phyloP scores from a whole-genome alignment of 192 early-diverging fungal genomes.

The Gryganskiella cystojenkinii region DNA sequence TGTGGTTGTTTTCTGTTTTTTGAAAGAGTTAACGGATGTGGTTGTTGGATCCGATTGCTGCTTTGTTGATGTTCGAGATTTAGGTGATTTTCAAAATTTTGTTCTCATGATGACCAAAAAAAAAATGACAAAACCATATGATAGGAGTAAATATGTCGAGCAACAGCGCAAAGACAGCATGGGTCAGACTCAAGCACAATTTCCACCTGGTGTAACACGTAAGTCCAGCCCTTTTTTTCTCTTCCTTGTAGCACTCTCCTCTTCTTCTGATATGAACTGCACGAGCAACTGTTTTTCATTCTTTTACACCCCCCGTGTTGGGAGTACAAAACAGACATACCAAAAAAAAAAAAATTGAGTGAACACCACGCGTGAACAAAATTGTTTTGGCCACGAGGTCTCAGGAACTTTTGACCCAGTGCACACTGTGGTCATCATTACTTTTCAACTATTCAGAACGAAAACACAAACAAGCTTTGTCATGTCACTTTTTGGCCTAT shows the following conservation, averaged over 20 bases:
- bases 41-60: neutral
- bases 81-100: neutral
- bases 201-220: slow-evolving; percentile 38
- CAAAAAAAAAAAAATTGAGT: neutral
- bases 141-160: slow-evolving; percentile 58
- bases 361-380: no score
- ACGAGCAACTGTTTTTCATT: neutral
- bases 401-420: no score
- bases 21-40: slow-evolving; percentile 16
- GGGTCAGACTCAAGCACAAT: slow-evolving; percentile 37
- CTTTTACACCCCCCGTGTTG: neutral
- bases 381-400: no score
- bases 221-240: slow-evolving; percentile 16
- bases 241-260: slow-evolving; percentile 3
- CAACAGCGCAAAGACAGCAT: slow-evolving; percentile 11
- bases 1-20: slow-evolving; percentile 27
- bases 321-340: neutral
- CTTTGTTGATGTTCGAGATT: no score
- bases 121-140: no score
- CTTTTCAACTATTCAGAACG: no score
- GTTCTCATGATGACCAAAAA: neutral
- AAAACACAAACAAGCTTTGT: no score
- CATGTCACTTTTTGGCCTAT: no score
- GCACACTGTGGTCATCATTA: no score
- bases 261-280: neutral